Evolutionary conservation across 148 eudicot genomes (phyloP), one percentile per base, ranked within the genome.

Genomic region (Rhododendron henanense): DNA sequence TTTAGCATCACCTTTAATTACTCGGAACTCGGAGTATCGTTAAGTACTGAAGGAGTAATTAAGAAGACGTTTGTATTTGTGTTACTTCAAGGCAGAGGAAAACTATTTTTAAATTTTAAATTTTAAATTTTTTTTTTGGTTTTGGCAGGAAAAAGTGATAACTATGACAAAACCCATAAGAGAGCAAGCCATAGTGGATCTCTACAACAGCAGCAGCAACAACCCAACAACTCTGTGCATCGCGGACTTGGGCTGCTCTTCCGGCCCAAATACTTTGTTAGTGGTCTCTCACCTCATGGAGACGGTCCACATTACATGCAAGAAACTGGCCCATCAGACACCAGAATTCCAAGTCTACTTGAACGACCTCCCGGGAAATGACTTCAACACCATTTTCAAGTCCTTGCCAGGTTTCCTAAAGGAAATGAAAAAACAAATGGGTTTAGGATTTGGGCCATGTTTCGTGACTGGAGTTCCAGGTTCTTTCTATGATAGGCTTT

Each of bases 231-330:
- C 37, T 41, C 33, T 89, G 14, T 65, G 86, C 90, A 89, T 93
- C 3, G 95, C 92, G 3, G 97, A 93, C 75, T 55, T 94, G 87
- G 97, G 96, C 28, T 94, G 96, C 78, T 94, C 96, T 10, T 92
- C 94, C 4, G 96, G 96, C 19, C 91, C 92, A n/a, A 94, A 93
- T 47, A 67, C 94, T 63, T 39, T 94, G 55, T 71, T 78, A 0
- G 85, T 85, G 39, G 81, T 81, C 5, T 88, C 90, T 0, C 85
- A 88, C 74, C 63, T 89, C 21, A 83, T 93, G 25, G 85, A 86
- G 37, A 85, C 73, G 6, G 84, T 90, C 28, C 87, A 87, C 39
- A 82, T 69, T 9, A 73, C 81, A 13, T 37, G 90, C 69, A 44
- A 18, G 25, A 80, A 51, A 15, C 28, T 65, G 9, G 88, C 87